Percentiles rank a stretch among this genome's conserved stretches.
phyloP scores from a whole-genome alignment of 192 early-diverging fungal species.

The Coemansia sp. region DNA sequence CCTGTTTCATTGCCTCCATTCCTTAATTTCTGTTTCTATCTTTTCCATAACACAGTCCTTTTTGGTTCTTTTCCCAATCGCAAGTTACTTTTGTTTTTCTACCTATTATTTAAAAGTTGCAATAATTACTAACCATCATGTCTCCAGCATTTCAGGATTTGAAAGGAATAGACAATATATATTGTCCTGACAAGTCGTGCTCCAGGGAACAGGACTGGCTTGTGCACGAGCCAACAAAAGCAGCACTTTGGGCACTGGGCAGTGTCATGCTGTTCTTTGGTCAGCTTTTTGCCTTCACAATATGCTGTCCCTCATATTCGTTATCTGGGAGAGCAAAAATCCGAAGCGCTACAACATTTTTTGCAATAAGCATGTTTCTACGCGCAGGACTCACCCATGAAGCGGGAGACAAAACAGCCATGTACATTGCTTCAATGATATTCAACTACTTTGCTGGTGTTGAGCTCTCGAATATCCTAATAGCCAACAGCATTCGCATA shows the following conservation, averaged over 20 bases:
- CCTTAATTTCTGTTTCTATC: too few relatives aligned
- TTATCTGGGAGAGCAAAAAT: neutral
- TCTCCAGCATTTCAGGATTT: neutral
- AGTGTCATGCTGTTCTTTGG: slow-evolving; percentile 17
- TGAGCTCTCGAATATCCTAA: neutral
- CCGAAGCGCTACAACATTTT: neutral
- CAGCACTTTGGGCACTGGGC: slow-evolving; percentile 23
- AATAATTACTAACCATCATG: neutral
- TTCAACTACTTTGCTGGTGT: slow-evolving; percentile 18
- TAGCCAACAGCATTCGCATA: neutral
- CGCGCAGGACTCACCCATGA: slow-evolving; percentile 20
- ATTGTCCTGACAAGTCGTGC: slow-evolving; percentile 22
- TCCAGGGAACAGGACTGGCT: slow-evolving; percentile 28
- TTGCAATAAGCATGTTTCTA: slow-evolving; percentile 23
- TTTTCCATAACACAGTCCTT: too few relatives aligned
- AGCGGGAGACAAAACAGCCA: slow-evolving; percentile 13
- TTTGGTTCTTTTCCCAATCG: neutral
- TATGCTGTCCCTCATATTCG: neutral
- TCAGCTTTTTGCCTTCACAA: neutral
- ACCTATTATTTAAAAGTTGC: too few relatives aligned
- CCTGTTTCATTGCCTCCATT: too few relatives aligned
- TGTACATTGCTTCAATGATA: slow-evolving; percentile 31
- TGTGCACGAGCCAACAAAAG: slow-evolving; percentile 7
- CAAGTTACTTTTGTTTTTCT: neutral
- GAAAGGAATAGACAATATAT: slow-evolving; percentile 11